These are phyloP conservation scores for Rosa hybrid DNA, from an alignment of 331 rosid genomes.

Conservation along the genomic window DNA sequence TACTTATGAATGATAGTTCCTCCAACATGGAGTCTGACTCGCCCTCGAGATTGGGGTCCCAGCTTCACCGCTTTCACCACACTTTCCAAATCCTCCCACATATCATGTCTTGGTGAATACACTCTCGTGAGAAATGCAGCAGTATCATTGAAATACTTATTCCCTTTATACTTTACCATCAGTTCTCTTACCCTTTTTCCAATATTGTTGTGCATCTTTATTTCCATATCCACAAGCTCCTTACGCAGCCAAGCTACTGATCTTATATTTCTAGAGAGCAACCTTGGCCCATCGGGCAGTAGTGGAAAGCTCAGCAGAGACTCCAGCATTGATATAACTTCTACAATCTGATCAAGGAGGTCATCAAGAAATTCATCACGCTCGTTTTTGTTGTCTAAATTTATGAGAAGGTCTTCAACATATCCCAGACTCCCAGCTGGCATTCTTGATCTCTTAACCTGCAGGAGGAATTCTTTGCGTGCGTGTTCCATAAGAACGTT, in stretches of 20 bases:
- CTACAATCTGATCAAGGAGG: neutral
- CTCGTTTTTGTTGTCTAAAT: neutral
- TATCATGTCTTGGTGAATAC: neutral
- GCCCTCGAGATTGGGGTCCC: neutral
- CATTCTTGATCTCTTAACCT: neutral
- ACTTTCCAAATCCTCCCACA: neutral
- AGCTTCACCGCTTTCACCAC: neutral
- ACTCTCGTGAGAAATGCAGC: neutral
- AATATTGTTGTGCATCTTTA: too few relatives aligned
- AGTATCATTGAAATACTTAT: neutral
- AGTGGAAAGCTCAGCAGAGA: neutral
- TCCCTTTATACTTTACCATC: neutral
- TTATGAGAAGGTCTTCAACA: too few relatives aligned
- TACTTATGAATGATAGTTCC: constrained; percentile 84
- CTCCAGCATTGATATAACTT: neutral
- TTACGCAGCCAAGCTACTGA: neutral
- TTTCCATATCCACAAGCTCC: neutral
- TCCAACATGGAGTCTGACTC: constrained; percentile 60
- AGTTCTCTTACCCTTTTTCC: neutral
- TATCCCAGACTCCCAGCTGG: neutral
- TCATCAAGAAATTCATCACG: neutral
- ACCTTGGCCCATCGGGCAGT: neutral
- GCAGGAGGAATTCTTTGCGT: neutral
- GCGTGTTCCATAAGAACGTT: neutral
- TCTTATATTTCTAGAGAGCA: neutral